A percentile compares a stretch with the other conserved stretches of the same genome.
phyloP scores from a whole-genome alignment of 2,329 filamentous ascomycete species.

The Alternaria ethzedia region DNA sequence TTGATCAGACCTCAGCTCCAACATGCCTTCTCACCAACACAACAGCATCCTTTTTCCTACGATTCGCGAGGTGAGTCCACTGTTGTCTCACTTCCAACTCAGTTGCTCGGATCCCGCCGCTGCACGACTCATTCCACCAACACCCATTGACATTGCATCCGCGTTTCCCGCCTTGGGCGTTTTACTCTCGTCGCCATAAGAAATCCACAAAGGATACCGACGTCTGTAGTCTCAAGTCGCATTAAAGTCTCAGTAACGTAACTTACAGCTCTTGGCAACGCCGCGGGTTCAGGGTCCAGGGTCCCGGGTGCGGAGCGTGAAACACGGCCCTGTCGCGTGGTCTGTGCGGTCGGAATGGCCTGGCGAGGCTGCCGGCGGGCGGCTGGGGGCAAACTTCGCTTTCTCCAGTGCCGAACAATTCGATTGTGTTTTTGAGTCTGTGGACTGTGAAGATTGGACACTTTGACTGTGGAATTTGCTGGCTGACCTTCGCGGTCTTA shows the following conservation, averaged over 20 bases:
- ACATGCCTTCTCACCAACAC: neutral
- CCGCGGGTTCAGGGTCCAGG: neutral
- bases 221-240: conserved; percentile 17
- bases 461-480: neutral
- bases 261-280: conserved; percentile 23
- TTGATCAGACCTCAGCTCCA: neutral
- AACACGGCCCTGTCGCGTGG: conserved; percentile 1
- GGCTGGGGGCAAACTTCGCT: neutral
- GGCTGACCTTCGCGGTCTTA: neutral
- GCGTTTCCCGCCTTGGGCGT: neutral
- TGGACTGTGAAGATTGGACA: neutral
- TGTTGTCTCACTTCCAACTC: neutral
- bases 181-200: neutral
- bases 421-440: neutral
- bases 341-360: neutral
- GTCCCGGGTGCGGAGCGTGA: conserved; percentile 20
- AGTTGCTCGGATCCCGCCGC: neutral
- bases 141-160: neutral
- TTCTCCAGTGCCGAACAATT: neutral
- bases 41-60: neutral
- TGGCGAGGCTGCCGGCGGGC: neutral
- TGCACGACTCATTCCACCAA: neutral
- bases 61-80: neutral
- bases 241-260: conserved; percentile 26
- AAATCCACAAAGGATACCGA: neutral